Evolutionary conservation across 352 stramenopile species (phyloP).

Genomic region (Globisporangium echinulatum): DNA sequence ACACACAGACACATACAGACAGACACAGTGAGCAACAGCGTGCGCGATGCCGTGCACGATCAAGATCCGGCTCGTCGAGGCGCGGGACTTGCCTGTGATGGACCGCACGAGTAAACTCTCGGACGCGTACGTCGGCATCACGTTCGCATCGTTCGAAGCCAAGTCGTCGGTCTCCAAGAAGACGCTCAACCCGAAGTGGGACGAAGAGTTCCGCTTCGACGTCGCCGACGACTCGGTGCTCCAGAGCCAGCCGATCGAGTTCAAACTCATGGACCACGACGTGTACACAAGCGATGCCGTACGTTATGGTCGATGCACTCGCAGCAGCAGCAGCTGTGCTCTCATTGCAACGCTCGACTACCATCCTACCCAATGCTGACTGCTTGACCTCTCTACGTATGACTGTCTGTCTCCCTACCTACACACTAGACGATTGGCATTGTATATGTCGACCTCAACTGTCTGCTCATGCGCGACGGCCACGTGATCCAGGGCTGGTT

Average conservation of each 20-base stretch:
- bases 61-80: conserved; percentile 88
- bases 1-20: no score
- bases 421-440: conserved; percentile 86
- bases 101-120: conserved; percentile 79
- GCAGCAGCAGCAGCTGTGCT: no score
- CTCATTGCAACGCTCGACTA: neutral
- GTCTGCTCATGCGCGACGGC: conserved; percentile 91
- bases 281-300: conserved; percentile 90
- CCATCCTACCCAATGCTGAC: neutral
- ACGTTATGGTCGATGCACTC: neutral
- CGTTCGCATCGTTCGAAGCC: conserved; percentile 82
- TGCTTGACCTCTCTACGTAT: neutral
- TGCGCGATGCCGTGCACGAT: conserved; percentile 86
- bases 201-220: conserved; percentile 98
- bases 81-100: conserved; percentile 82
- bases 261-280: conserved; percentile 95
- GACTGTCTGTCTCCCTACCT: neutral
- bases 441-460: conserved; percentile 98
- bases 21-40: neutral
- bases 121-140: conserved; percentile 86
- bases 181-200: conserved; percentile 94
- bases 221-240: conserved; percentile 96
- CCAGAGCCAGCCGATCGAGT: conserved; percentile 97
- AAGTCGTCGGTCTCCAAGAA: conserved; percentile 89
- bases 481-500: conserved; percentile 96